Evolutionary conservation across 495 filamentous ascomycete species (phyloP).

Genomic region (Achaetomiella virescens): DNA sequence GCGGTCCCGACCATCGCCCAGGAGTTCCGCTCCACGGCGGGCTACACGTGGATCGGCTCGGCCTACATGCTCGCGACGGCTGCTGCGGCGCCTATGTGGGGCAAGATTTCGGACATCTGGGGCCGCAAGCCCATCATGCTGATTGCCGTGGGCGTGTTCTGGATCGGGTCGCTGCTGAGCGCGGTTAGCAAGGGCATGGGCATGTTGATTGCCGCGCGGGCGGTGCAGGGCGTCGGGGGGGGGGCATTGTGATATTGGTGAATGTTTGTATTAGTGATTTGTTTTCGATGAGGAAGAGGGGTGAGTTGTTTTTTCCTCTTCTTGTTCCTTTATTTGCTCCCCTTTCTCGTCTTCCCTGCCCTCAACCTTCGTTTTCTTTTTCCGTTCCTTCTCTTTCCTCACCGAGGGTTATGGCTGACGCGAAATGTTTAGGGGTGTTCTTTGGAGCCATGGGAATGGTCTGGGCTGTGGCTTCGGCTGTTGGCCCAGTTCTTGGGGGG

Average conservation of each 20-base stretch:
- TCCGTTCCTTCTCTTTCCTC: too few relatives aligned
- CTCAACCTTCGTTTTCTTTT: too few relatives aligned
- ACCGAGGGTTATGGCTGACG: background rate
- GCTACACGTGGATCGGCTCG: slow-evolving; percentile 73
- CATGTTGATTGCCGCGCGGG: slow-evolving; percentile 70
- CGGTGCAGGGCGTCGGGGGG: slow-evolving; percentile 82
- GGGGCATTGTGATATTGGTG: slow-evolving; percentile 71
- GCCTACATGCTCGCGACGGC: slow-evolving; percentile 65
- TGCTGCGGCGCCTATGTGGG: slow-evolving; percentile 68
- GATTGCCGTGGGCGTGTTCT: slow-evolving; percentile 64
- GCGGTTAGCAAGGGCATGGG: slow-evolving; percentile 60
- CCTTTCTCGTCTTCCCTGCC: background rate
- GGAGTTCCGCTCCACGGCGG: slow-evolving; percentile 55
- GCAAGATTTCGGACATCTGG: slow-evolving; percentile 81
- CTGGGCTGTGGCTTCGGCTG: slow-evolving; percentile 48
- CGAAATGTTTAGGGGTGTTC: slow-evolving; percentile 42
- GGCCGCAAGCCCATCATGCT: slow-evolving; percentile 77
- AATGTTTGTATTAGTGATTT: slow-evolving; percentile 80
- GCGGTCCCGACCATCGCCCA: slow-evolving; percentile 54
- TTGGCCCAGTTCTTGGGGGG: slow-evolving; percentile 60
- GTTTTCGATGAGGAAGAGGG: slow-evolving; percentile 64
- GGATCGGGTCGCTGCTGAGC: slow-evolving; percentile 67
- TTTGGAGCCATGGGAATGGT: slow-evolving; percentile 44
- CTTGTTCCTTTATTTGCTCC: background rate
- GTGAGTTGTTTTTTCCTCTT: slow-evolving; percentile 3